These are phyloP conservation scores for Pichia kudriavzevii DNA, from an alignment of 1,139 yeast genomes.

Conservation along the genomic window DNA sequence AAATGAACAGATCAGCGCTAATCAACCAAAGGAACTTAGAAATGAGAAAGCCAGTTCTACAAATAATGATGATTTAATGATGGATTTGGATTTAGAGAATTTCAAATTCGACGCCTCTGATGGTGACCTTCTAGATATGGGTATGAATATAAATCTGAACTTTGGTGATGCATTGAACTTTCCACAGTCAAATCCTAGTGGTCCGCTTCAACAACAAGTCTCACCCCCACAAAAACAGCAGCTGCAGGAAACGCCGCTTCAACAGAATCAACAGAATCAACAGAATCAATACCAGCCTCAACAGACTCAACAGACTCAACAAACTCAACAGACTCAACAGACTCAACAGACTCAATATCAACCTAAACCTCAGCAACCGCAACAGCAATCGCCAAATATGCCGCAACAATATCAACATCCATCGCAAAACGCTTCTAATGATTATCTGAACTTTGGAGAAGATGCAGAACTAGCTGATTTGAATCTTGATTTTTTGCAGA, in stretches of 20 bases:
- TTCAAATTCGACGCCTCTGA: conserved; percentile 22
- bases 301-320: neutral
- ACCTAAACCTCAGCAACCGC: neutral
- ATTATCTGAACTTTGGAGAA: conserved; percentile 13
- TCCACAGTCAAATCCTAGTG: neutral
- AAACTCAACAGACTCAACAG: neutral
- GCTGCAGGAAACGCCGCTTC: neutral
- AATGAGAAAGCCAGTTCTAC: conserved; percentile 1
- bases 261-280: neutral
- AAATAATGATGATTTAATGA: conserved; percentile 21
- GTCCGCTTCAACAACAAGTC: neutral
- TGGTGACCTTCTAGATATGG: too few species aligned
- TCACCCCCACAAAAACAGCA: neutral
- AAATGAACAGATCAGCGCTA: conserved; percentile 5
- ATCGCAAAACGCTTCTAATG: conserved; percentile 3
- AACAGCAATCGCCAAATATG: neutral
- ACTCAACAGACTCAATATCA: neutral
- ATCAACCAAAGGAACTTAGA: neutral
- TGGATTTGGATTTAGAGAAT: conserved; percentile 26
- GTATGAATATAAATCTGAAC: conserved; percentile 10
- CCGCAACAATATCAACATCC: neutral
- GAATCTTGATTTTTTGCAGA: conserved; percentile 20
- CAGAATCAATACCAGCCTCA: neutral
- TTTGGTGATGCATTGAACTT: conserved; percentile 7
- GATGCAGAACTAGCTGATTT: conserved; percentile 19